phyloP scores from a whole-genome alignment of 768 basidiomycete species.

The Collybiopsis confluens region DNA sequence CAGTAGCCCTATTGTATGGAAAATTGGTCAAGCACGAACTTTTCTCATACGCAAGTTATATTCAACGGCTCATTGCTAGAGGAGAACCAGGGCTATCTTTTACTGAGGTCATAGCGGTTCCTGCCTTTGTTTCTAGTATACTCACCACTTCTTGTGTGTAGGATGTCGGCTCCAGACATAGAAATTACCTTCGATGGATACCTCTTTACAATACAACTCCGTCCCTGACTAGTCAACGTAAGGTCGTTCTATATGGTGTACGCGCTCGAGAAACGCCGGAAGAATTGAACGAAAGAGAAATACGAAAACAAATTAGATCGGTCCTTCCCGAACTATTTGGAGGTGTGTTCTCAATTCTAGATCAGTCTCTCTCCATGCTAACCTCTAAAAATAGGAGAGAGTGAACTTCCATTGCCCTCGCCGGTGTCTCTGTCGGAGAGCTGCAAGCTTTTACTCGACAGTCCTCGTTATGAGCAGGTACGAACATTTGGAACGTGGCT shows the following conservation, averaged over 20 bases:
- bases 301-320: conserved; percentile 63
- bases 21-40: conserved; percentile 65
- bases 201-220: conserved; percentile 58
- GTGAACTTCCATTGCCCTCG: conserved; percentile 24
- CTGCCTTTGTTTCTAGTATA: conserved; percentile 13
- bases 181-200: conserved; percentile 67
- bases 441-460: conserved; percentile 45
- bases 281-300: conserved; percentile 63
- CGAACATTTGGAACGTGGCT: conserved; percentile 70
- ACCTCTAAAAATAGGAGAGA: conserved; percentile 26
- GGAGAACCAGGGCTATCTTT: conserved; percentile 60
- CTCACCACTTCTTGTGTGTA: conserved; percentile 17
- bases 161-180: conserved; percentile 56
- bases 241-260: conserved; percentile 63
- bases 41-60: conserved; percentile 72
- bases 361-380: neutral
- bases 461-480: conserved; percentile 73
- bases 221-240: conserved; percentile 65
- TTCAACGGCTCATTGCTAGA: conserved; percentile 78
- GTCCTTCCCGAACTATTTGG: conserved; percentile 67
- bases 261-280: conserved; percentile 69
- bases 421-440: conserved; percentile 32
- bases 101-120: conserved; percentile 54
- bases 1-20: conserved; percentile 67
- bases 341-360: conserved; percentile 30